Conservation (phyloP, 2,329 filamentous ascomycete genomes). For the Calonectria henricotiae region DNA sequence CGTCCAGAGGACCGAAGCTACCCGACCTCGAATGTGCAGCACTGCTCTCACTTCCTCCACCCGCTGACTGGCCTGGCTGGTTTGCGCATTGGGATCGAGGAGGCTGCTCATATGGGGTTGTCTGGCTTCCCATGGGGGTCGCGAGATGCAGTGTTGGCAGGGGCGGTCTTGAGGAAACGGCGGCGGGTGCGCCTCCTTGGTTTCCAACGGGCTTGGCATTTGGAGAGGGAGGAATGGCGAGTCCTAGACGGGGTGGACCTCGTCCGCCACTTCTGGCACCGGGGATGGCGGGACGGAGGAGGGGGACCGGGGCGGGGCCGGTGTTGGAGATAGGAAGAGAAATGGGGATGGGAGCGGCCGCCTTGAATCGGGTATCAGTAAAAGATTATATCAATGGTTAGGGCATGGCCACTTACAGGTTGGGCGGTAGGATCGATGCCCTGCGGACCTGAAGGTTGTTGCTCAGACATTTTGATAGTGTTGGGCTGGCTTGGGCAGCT, state of each 20-base stretch:
- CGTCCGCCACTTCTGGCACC: constrained; percentile 76
- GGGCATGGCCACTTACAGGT: constrained; percentile 42
- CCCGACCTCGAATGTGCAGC: constrained; percentile 85
- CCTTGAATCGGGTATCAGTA: constrained; percentile 44
- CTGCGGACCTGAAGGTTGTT: constrained; percentile 47
- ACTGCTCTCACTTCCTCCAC: constrained; percentile 85
- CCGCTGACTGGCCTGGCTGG: constrained; percentile 77
- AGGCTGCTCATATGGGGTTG: constrained; percentile 79
- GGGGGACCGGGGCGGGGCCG: constrained; percentile 78
- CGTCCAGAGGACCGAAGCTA: constrained; percentile 85
- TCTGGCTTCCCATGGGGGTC: constrained; percentile 88
- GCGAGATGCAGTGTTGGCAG: constrained; percentile 88
- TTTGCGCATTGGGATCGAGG: constrained; percentile 67
- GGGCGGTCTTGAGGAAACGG: constrained; percentile 65
- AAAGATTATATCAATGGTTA: not conserved
- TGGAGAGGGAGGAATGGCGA: constrained; percentile 91
- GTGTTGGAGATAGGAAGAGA: constrained; percentile 57
- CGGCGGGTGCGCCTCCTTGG: constrained; percentile 56
- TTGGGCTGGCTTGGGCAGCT: constrained; percentile 40
- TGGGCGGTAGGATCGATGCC: constrained; percentile 46
- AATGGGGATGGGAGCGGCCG: constrained; percentile 49
- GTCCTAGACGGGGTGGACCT: constrained; percentile 83
- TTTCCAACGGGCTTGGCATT: constrained; percentile 83
- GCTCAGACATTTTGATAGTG: constrained; percentile 49
- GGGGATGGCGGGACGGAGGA: constrained; percentile 87